phyloP scores from a whole-genome alignment of 768 basidiomycete genomes.

The Omphalotus guepiniiformis region DNA sequence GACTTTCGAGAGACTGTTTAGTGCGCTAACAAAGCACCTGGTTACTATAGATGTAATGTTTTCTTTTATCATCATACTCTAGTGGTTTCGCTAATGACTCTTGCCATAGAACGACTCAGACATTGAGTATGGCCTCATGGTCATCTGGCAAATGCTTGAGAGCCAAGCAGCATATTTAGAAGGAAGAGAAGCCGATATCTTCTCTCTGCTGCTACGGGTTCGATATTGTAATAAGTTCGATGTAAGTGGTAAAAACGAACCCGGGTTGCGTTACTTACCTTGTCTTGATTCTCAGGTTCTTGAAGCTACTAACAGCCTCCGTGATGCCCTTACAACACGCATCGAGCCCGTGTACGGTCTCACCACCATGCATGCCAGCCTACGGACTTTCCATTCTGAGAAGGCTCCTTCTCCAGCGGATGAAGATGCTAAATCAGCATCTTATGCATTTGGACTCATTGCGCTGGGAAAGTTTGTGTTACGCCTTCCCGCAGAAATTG shows the following conservation, averaged over 20 bases:
- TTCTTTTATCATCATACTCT: conserved; percentile 8
- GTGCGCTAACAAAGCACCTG: conserved; percentile 59
- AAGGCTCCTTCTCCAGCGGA: conserved; percentile 39
- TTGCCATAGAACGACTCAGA: conserved; percentile 52
- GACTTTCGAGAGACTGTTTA: conserved; percentile 67
- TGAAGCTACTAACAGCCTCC: conserved; percentile 78
- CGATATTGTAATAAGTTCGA: conserved; percentile 69
- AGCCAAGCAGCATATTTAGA: conserved; percentile 71
- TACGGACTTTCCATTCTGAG: conserved; percentile 60
- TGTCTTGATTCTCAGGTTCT: conserved; percentile 50
- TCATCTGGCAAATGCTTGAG: conserved; percentile 81
- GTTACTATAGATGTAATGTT: conserved; percentile 54
- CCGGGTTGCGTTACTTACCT: neutral
- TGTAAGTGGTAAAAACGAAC: conserved; percentile 37
- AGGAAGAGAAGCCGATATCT: conserved; percentile 74
- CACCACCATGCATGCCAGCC: conserved; percentile 73
- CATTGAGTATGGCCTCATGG: conserved; percentile 75
- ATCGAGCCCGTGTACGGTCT: conserved; percentile 83
- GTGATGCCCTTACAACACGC: conserved; percentile 65
- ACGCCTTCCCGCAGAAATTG: conserved; percentile 74
- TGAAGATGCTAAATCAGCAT: conserved; percentile 53
- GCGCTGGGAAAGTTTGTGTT: conserved; percentile 81
- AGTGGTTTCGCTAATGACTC: conserved; percentile 8
- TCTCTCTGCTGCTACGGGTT: conserved; percentile 63
- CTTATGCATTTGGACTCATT: conserved; percentile 80